Percentiles rank a stretch among this genome's conserved stretches.
phyloP scores from a whole-genome alignment of 257 asterid genomes.

The Solanum bulbocastanum region DNA sequence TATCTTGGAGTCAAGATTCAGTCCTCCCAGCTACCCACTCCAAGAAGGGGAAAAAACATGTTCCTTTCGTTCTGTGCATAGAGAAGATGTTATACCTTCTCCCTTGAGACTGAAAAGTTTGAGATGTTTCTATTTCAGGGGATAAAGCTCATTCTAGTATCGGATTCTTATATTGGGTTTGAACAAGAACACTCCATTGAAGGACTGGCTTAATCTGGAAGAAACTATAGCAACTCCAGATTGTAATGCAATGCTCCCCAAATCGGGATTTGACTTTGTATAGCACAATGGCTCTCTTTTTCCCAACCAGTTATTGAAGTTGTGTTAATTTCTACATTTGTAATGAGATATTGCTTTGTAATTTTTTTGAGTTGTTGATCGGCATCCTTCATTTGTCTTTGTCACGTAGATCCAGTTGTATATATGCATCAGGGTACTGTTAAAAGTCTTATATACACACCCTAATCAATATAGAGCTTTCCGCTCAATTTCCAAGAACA shows the following conservation, averaged over 20 bases:
- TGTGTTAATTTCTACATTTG: neutral
- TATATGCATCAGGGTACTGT: neutral
- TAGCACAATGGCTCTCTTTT: neutral
- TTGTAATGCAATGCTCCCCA: neutral
- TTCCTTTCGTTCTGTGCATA: neutral
- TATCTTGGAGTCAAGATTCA: neutral
- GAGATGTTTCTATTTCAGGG: constrained; percentile 37
- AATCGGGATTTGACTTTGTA: neutral
- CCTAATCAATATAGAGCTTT: neutral
- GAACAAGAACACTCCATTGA: constrained; percentile 54
- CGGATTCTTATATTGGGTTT: constrained; percentile 75
- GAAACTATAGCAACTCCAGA: neutral
- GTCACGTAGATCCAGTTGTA: neutral
- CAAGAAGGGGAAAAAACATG: neutral
- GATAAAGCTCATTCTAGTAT: constrained; percentile 59
- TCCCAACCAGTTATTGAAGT: neutral
- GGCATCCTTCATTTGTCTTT: neutral
- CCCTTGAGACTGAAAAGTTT: neutral
- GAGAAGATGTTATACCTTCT: neutral
- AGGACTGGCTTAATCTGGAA: constrained; percentile 15
- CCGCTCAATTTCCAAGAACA: neutral
- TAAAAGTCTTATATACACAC: neutral
- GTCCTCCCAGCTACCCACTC: neutral
- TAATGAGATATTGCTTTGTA: neutral
- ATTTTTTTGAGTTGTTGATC: neutral